Base-by-base conservation (phyloP, 768 basidiomycete genomes). In the Psilocybe sp. region DNA sequence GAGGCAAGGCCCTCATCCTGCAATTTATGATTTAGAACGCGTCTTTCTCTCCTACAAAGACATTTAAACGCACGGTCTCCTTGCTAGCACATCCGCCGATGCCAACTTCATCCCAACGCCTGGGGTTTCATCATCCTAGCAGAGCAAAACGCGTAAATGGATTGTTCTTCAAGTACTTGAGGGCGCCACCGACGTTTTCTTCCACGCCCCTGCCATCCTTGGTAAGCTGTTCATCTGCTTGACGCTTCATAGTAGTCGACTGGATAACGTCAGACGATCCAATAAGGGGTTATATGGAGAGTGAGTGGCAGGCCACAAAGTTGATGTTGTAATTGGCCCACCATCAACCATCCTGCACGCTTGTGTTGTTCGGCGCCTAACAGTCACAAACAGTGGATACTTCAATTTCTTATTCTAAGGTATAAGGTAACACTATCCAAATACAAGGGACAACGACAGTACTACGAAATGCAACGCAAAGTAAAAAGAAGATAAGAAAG, bases 1-100 rank as follows among this genome's bases (percentile, higher is more conserved):
- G 84, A 0, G 88, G 88, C 20, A 90, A 67, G 19, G 67, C 79
- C 44, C 77, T 78, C 64, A 90, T 89, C 60, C 88, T 90, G 46
- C 13, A 16, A 47, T 66, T 33, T 59, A 51, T 41, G 13, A 20
- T 33, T 43, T 33, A 11, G 14, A 16, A 31, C 14, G 11, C 41
- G 32, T 7, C 19, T 37, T 19, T 16, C 36, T 32, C 8, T 10
- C 12, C 33, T 11, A n/a, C 18, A 38, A 32, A 37, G 11, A 28
- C 23, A 28, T 28, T 28, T 7, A 28, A 28, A 50, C 49, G 31
- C 31, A 89, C 87, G 68, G 71, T 74, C 87, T 73, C 23, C 58
- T 71, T 33, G 76, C 77, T 28, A 90, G 67, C 38, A 69, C 64
- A 19, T 70, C 60, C 16, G 85, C 81, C 54, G 83, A 79, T 43